Percentiles rank a stretch among this genome's conserved stretches.
Evolutionary conservation across 1,139 yeast species (phyloP).

Genomic region (Candida dubliniensis): DNA sequence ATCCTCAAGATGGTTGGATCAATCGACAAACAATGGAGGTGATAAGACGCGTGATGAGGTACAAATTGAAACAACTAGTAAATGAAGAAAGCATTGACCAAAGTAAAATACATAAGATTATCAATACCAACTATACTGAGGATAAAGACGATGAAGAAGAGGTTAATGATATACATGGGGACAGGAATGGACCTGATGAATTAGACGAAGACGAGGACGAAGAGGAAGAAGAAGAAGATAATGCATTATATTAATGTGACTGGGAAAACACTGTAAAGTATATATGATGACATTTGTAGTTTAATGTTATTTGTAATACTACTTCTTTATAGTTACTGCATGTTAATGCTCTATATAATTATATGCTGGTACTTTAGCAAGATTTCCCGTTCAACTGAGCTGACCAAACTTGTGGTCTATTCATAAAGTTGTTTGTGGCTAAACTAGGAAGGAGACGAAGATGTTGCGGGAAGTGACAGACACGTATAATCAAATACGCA

Average conservation of each 20-base stretch:
- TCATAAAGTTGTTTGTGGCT: not conserved
- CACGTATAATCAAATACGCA: constrained; percentile 1
- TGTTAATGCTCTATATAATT: no score
- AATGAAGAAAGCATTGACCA: constrained; percentile 44
- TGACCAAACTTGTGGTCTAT: not conserved
- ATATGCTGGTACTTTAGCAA: constrained; percentile 9
- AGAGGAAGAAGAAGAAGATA: constrained; percentile 19
- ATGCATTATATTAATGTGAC: constrained; percentile 27
- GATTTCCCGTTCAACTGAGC: constrained; percentile 18
- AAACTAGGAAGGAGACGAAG: not conserved
- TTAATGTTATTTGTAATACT: no score
- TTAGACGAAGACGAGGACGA: constrained; percentile 23
- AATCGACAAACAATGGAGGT: constrained; percentile 59
- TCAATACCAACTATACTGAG: constrained; percentile 39
- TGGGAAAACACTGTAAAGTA: no score
- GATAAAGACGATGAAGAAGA: constrained; percentile 29
- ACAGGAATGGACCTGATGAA: constrained; percentile 20
- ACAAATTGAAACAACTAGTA: constrained; percentile 61
- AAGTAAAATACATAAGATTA: constrained; percentile 43
- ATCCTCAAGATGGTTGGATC: constrained; percentile 74
- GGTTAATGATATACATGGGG: constrained; percentile 22
- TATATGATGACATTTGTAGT: no score
- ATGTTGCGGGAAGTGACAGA: not conserved
- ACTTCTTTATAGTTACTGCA: no score
- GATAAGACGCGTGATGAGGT: constrained; percentile 67